Base-by-base conservation (phyloP, 257 asterid species). In the Capsicum chinense region DNA sequence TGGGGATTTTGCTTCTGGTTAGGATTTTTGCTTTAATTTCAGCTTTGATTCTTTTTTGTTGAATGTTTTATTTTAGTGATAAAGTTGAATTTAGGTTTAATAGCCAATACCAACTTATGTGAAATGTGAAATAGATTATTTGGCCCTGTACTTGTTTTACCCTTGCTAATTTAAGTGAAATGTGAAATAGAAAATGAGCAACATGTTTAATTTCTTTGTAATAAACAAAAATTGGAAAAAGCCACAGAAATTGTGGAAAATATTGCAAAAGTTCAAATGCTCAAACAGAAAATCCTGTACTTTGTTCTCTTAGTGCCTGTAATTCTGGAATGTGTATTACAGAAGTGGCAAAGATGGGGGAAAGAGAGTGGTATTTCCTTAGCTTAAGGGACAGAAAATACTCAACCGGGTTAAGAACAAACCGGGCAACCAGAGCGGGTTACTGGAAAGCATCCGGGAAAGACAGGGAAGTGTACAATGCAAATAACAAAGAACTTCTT, bases 361-460 rank as follows among this genome's bases (percentile, higher is more conserved):
- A 93, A 67, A 93, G 92, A 74, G 98, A 94, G 85, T 94, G 98
- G 98, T 94, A 94, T 39, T 94, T 94, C 88, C 93, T 91, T 91
- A 93, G 94, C 88, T 79, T 93, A 3, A 86, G 98, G 52, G 98
- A 94, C 84, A 85, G 96, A 62, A 94, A 94, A 57, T 94, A 94
- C 86, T 97, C 98, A n/a, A 94, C 95, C 0, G 98, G 98, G 39
- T 78, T 94, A 1, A 85, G 98, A 42, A 94, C 98, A 5, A 94
- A 94, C 88, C 87, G 98, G n/a, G 98, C 98, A 0, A 94, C 98
- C 0, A 90, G 92, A 0, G 92, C 95, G 2, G 98, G 98, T 2
- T 94, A 94, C 35, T 94, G 98, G 98, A 94, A 94, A 82, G 98
- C 98, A 1, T 93, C 98, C 1, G 97, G 97, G 0, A 94, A 94